Base-by-base conservation (phyloP, 2,329 filamentous ascomycete genomes). In the Colletotrichum sp. region DNA sequence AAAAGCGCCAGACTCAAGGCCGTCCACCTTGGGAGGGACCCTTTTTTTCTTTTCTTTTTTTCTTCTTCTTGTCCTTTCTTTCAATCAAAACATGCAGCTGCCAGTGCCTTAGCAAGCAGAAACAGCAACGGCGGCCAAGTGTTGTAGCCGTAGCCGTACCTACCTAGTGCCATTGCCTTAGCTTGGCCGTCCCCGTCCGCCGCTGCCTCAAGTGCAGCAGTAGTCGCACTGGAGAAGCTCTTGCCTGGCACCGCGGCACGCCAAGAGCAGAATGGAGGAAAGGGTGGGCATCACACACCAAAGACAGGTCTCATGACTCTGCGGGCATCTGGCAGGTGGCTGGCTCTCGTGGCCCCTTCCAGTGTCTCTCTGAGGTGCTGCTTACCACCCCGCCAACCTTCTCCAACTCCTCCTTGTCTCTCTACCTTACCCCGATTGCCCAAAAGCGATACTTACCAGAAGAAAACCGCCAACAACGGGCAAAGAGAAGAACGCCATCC, bases 291-390 rank as follows among this genome's bases (percentile, higher is more conserved):
- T 71, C 68, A 39, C 72, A 62, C 72, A 72, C 72, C 62, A 72
- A 67, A 72, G 69, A 76, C 69, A 55, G 69, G 69, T 72, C 73
- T 64, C 73, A 76, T 76, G 73, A 76, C 69, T 72, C 36, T 68
- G 36, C 18, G 30, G 16, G 28, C 21, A 59, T 63, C 55, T 76
- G 73, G 73, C 73, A 76, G 73, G 73, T 76, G 73, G 69, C 63
- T 72, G 55, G 69, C 55, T 76, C 73, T 64, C 73, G 73, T 72
- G 73, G 69, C 73, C 64, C 55, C 44, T 64, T 68, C 36, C 36
- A 39, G 15, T 39, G 36, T 39, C 57, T 57, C 59, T 30, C 59
- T 39, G 44, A n/a, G 10, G 6, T 49, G 44, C 44, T 49, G 44
- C 44, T 49, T 49, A 21, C 44, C 44, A 49, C 44, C 44, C 21